Base-by-base conservation (phyloP, 2,329 filamentous ascomycete genomes). In the Ophiostoma ulmi region DNA sequence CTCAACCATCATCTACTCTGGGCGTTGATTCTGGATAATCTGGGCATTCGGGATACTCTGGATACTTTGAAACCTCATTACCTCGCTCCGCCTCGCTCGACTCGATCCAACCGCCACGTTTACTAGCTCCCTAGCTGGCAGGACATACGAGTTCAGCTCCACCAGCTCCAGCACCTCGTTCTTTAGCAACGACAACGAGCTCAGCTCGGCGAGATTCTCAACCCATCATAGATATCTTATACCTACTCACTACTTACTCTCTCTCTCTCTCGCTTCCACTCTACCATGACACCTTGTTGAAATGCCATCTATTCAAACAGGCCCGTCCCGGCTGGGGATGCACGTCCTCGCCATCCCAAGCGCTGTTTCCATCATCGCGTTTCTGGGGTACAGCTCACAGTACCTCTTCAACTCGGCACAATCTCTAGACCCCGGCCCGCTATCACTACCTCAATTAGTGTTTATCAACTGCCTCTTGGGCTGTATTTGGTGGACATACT, bases 381-480 rank as follows among this genome's bases (percentile, higher is more conserved):
- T 93, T 77, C 84, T 94, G 3, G 86, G 87, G 72, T 92, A 90
- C 81, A 85, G 86, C 67, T 90, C 91, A 5, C 92, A 94, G 80
- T 85, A 83, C 77, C 82, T 94, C 66, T 91, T 94, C 78, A 79
- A 85, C 74, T 80, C 86, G 72, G 83, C 87, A 44, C 83, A 84
- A 1, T 81, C 84, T 73, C 83, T 91, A 73, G 81, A 83, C 13
- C 87, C 88, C 0, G 88, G 86, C 1, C 88, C 90, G 1, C 82
- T 91, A 35, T 85, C 84, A 4, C 79, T 77, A 71, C 78, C 79
- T 71, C 83, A 94, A 78, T 81, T 85, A 14, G 78, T 86, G 75
- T 78, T 85, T 73, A 91, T 94, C 81, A 94, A 95, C 80, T 70
- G 77, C 44, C 81, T 91, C 22, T 82, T 94, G 22, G 75, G 83